A percentile compares a stretch with the other conserved stretches of the same genome.
Conservation (phyloP, 1,139 yeast species). For the Geotrichum bryndzae region DNA sequence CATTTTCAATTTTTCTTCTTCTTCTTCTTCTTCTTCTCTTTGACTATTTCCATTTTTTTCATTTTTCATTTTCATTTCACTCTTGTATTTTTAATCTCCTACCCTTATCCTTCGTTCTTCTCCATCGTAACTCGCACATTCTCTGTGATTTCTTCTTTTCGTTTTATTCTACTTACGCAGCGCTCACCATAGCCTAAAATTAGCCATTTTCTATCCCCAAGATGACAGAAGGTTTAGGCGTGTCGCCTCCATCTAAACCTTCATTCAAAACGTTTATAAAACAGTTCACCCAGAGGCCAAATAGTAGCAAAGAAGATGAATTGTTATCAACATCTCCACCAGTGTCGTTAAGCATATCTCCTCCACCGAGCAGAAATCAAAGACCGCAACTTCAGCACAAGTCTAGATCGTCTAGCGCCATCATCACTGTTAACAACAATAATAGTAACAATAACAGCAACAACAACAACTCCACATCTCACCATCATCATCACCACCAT, state of each 20-base stretch:
- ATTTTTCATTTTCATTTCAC: slow-evolving; percentile 28
- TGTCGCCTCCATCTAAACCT: slow-evolving; percentile 34
- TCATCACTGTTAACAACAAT: slow-evolving; percentile 12
- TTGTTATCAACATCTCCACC: slow-evolving; percentile 9
- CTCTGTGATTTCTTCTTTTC: background rate
- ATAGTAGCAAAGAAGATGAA: slow-evolving; percentile 16
- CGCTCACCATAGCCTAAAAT: background rate
- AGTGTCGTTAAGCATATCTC: background rate
- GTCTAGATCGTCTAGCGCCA: slow-evolving; percentile 30
- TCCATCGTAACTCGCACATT: background rate
- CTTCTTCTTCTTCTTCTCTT: slow-evolving; percentile 20
- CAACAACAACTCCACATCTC: background rate
- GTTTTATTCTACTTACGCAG: background rate
- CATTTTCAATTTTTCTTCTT: slow-evolving; percentile 27
- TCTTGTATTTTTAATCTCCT: slow-evolving; percentile 24
- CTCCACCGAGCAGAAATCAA: background rate
- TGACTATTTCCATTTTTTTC: slow-evolving; percentile 19
- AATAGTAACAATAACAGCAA: background rate
- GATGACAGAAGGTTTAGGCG: slow-evolving; percentile 15
- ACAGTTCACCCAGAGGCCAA: slow-evolving; percentile 34
- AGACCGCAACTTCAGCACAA: slow-evolving; percentile 31
- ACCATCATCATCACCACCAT: background rate
- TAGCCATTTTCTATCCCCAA: background rate
- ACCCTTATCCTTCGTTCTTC: slow-evolving; percentile 21
- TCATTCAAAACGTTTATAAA: slow-evolving; percentile 42